phyloP scores from a whole-genome alignment of 257 asterid genomes.

The Solanum raphanifolium region DNA sequence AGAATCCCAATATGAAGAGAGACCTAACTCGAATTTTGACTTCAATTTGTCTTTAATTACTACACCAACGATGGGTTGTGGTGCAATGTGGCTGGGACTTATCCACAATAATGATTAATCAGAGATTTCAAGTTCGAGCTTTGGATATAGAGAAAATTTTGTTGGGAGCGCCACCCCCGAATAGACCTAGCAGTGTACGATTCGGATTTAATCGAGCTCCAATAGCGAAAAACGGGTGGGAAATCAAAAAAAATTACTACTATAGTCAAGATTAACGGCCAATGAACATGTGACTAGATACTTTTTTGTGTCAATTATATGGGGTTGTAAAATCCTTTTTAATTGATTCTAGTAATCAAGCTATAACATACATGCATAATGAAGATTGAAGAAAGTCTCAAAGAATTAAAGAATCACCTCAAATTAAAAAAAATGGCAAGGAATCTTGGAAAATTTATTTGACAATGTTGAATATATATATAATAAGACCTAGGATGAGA shows the following conservation, averaged over 20 bases:
- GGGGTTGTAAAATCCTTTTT: neutral
- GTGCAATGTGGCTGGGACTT: neutral
- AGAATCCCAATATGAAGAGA: slow-evolving; percentile 1
- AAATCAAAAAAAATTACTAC: neutral
- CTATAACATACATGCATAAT: neutral
- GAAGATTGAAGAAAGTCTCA: neutral
- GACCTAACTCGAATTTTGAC: slow-evolving; percentile 6
- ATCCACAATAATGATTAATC: neutral
- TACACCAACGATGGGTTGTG: neutral
- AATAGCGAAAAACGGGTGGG: rapidly evolving
- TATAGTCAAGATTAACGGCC: neutral
- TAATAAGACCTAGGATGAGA: neutral
- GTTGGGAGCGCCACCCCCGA: rapidly evolving
- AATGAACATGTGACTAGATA: neutral
- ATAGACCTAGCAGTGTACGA: too few species aligned
- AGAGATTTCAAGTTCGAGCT: too few species aligned
- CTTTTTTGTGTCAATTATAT: neutral
- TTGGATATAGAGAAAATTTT: too few species aligned
- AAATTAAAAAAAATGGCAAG: neutral
- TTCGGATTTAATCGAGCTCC: neutral
- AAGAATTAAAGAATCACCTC: neutral
- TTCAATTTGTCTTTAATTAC: neutral
- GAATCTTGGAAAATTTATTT: neutral
- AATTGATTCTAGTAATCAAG: neutral
- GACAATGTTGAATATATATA: neutral